Base-by-base conservation (phyloP, 352 stramenopile species). In the Phytophthora kernoviae region DNA sequence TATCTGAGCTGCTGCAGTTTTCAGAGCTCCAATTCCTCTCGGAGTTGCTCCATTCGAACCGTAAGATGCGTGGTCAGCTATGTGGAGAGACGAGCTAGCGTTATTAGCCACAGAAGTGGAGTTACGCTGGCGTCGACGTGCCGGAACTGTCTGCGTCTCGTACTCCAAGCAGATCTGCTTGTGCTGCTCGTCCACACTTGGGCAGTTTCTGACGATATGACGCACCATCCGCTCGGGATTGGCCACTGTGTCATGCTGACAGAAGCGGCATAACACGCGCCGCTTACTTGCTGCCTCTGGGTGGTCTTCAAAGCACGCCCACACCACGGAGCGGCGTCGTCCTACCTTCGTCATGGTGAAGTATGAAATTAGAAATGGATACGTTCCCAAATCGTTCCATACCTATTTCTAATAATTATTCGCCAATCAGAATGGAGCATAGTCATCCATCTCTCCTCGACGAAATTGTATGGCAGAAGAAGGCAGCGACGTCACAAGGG, bases 181-280 rank as follows among this genome's bases (percentile, higher is more conserved):
- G 62, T 82, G 73, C 9, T 61, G 24, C 36, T 79, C 73, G 62
- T 79, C 73, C 10, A 63, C 73, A 41, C 62, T 54, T 6, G 73
- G 73, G 58, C 73, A 79, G 50, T 70, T 57, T 53, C 68, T 70
- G 46, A 76, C 44, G 58, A 82, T 78, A 57, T 82, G 73, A 30
- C 73, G 69, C 58, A 78, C 73, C 73, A 82, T 82, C 33, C 73
- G 68, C 26, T 59, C 62, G 9, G 73, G 73, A 36, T 79, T 79
- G 26, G 73, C 73, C 26, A 82, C 73, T 21, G 70, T 68, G 54
- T 82, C 73, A 46, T 77, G 73, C 14, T 68, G 56, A 39, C 73
- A 82, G 54, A 82, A 77, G 44, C 69, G 73, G 47, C 73, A 82
- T n/a, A 82, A 52, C 65, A 79, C 73, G 49, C 73, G 73, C 24